Evolutionary conservation across 2,329 filamentous ascomycete species (phyloP), one percentile per base, ranked within the genome.

Genomic region (Fusarium piperis): DNA sequence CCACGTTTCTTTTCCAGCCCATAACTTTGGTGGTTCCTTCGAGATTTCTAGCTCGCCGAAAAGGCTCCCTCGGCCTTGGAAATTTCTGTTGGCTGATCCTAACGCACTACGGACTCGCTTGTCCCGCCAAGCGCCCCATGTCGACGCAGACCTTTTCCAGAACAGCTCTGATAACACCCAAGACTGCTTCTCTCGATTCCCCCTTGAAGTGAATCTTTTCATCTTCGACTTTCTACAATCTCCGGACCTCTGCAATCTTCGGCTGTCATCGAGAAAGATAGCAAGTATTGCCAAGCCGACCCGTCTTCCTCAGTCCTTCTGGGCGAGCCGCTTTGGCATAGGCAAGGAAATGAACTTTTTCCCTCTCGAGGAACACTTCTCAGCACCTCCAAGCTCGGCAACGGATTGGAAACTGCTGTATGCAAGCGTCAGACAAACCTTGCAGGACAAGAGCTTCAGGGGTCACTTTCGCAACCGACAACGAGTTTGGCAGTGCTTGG

Each of bases 341-440:
- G 32, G 41, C 11, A 48, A 32, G 3, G 68, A 72, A 6, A 61
- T 71, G 61, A 23, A 4, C 8, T 71, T 72, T 18, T 36, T 62
- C 7, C 41, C 59, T 1, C 12, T 38, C 0, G 3, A 20, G 1
- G 1, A 15, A 9, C 1, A 11, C 4, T 16, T 2, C 2, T 15
- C 26, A 9, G 10, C 3, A 4, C 4, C 16, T 3, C 10, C 2
- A 6, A 18, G 12, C 20, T 32, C 18, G 9, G 44, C 13, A 4
- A 28, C 9, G 0, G 53, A 65, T 3, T 71, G 68, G 58, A 35
- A 59, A 3, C 3, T 4, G 3, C 28, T 68, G 3, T 72, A 72
- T 26, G 53, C 59, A 6, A 2, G 13, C 5, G 0, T 71, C 4
- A 52, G 36, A 9, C 1, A 38, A 1, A 7, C 26, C 1, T 9